phyloP scores from a whole-genome alignment of 208 protist species.

The Novymonas esmeraldas region DNA sequence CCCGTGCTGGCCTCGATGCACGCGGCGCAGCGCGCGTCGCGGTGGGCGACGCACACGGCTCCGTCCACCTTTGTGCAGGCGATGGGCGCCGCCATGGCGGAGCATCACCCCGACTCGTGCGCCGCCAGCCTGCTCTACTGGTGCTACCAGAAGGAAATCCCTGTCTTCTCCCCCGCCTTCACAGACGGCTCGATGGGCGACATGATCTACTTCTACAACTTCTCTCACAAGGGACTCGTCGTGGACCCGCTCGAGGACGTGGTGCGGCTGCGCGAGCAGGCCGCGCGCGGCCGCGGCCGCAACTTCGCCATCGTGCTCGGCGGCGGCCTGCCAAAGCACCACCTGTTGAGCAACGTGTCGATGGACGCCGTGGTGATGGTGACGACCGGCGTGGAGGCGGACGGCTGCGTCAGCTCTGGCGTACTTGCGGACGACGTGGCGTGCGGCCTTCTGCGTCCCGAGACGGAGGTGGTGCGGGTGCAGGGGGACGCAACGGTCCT shows the following conservation, averaged over 20 bases:
- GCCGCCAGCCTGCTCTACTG: slow-evolving; percentile 98
- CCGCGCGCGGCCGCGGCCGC: slow-evolving; percentile 16
- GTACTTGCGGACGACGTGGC: slow-evolving; percentile 66
- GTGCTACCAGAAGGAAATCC: slow-evolving; percentile 98
- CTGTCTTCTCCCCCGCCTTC: slow-evolving; percentile 99
- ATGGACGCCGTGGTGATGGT: slow-evolving; percentile 78
- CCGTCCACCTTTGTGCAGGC: slow-evolving; percentile 97
- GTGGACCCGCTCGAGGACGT: slow-evolving; percentile 96
- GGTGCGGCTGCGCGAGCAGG: slow-evolving; percentile 43
- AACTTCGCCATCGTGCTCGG: slow-evolving; percentile 79
- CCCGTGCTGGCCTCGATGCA: slow-evolving; percentile 96
- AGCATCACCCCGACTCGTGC: slow-evolving; percentile 88
- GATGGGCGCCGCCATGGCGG: slow-evolving; percentile 94
- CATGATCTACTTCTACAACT: slow-evolving; percentile 99
- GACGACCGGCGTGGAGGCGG: slow-evolving; percentile 80
- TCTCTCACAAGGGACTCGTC: slow-evolving; percentile 95
- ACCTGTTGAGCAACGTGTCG: slow-evolving; percentile 67
- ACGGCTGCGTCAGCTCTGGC: slow-evolving; percentile 86
- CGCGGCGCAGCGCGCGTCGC: slow-evolving; percentile 83
- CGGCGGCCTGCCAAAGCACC: slow-evolving; percentile 84
- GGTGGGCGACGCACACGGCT: slow-evolving; percentile 77
- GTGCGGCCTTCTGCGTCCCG: slow-evolving; percentile 46
- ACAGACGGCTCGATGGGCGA: slow-evolving; percentile 99
- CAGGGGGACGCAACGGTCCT: slow-evolving; percentile 90
- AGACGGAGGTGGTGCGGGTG: slow-evolving; percentile 75